A percentile compares a stretch with the other conserved stretches of the same genome.
Evolutionary conservation across 371 early-diverging fungal genomes (phyloP).

Genomic region (Dipsacomyces acuminosporus): DNA sequence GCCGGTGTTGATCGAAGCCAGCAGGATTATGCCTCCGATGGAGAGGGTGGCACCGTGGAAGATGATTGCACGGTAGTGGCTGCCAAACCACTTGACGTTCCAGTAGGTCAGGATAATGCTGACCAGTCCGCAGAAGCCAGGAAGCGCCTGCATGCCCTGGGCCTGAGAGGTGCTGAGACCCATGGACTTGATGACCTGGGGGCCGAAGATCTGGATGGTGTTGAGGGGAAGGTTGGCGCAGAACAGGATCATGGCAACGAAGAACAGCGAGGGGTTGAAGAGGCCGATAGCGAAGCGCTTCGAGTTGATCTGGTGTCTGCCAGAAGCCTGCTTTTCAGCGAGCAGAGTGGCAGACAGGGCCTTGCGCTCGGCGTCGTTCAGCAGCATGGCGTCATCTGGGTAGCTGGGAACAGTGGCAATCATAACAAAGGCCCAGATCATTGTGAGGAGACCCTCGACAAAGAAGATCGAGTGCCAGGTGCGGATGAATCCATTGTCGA

Average conservation of each 20-base stretch:
- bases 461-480: constrained; percentile 60
- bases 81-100: background rate
- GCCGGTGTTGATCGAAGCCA: background rate
- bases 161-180: constrained; percentile 46
- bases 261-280: background rate
- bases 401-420: constrained; percentile 59
- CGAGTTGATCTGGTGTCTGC: constrained; percentile 21
- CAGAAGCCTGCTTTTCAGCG: constrained; percentile 12
- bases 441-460: constrained; percentile 61
- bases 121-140: background rate
- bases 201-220: constrained; percentile 59
- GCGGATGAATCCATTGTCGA: constrained; percentile 30
- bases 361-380: constrained; percentile 52
- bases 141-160: constrained; percentile 1
- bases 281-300: background rate
- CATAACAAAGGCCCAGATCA: constrained; percentile 51
- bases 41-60: background rate
- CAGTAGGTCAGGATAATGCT: constrained; percentile 1
- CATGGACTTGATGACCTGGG: constrained; percentile 59
- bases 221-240: constrained; percentile 55
- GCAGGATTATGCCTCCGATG: constrained; percentile 5
- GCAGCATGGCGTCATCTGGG: constrained; percentile 55
- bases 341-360: constrained; percentile 51
- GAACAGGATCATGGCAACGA: background rate
- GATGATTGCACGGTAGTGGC: constrained; percentile 1